A percentile compares a stretch with the other conserved stretches of the same genome.
These are phyloP conservation scores for Globisporangium paroecandrum DNA, from an alignment of 352 stramenopile species.

Conservation along the genomic window DNA sequence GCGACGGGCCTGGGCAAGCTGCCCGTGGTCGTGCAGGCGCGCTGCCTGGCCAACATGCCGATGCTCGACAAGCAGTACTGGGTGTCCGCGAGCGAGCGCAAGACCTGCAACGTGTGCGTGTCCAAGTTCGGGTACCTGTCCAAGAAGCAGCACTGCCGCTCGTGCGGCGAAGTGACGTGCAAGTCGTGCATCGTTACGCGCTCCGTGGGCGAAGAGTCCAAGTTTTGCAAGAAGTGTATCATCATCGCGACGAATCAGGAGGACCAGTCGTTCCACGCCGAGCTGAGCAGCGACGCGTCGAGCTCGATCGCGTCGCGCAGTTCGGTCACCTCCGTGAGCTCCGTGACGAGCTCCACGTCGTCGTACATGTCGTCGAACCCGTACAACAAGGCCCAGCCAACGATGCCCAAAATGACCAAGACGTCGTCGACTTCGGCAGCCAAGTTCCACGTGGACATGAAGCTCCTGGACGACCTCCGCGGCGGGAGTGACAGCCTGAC, in stretches of 20 bases:
- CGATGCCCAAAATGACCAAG: not conserved
- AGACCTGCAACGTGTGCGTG: constrained; percentile 61
- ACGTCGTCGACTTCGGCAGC: not conserved
- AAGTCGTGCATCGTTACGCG: constrained; percentile 71
- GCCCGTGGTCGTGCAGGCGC: constrained; percentile 49
- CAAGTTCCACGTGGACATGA: constrained; percentile 41
- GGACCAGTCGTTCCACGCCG: constrained; percentile 19
- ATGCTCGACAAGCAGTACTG: constrained; percentile 48
- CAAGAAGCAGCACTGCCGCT: constrained; percentile 74
- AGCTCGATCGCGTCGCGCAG: constrained; percentile 27
- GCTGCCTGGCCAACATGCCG: constrained; percentile 37
- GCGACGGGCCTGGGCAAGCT: constrained; percentile 40
- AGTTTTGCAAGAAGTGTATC: constrained; percentile 77
- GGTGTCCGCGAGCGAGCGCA: constrained; percentile 41
- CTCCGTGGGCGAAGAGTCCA: constrained; percentile 41
- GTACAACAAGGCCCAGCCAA: not conserved
- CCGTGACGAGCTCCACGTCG: constrained; percentile 10
- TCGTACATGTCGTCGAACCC: constrained; percentile 1
- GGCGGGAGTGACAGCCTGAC: constrained; percentile 21
- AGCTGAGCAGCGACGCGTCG: constrained; percentile 25
- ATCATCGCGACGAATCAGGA: constrained; percentile 46
- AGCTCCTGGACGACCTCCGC: constrained; percentile 30
- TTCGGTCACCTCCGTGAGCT: constrained; percentile 15
- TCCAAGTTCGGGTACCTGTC: constrained; percentile 62
- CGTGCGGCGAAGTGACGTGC: constrained; percentile 74